Evolutionary conservation across 768 basidiomycete species (phyloP), one percentile per base, ranked within the genome.

Genomic region (Pleurotus salmoneostramineus): DNA sequence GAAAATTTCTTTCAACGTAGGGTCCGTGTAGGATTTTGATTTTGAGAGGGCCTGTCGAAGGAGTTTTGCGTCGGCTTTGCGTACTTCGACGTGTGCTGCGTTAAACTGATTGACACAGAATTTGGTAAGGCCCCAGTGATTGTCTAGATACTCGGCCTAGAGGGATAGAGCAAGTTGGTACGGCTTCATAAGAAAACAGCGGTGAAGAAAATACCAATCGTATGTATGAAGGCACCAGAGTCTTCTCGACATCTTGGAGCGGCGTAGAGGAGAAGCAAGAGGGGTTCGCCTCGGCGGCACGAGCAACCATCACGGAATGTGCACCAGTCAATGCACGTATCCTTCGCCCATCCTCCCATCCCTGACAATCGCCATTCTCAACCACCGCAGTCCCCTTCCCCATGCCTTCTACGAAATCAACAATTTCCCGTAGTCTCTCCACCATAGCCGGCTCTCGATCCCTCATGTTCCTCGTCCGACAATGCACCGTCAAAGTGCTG

Each of bases 231-330:
- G 89, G 88, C 48, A 91, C 74, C 31, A 97, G 73, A 3, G 81
- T 85, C 55, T 73, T 71, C 60, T 90, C 88, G 1, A 94, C 72
- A 62, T 94, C 89, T 10, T 75, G 67, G 27, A 93, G 74, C 2
- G 90, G 89, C 0, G 68, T 81, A 14, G 81, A 72, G 2, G 84
- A 83, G 76, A 98, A 98, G 63, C 93, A 89, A 0, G 91, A 87
- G 0, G 94, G 93, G 70, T 98, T 99, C 4, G 88, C 73, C 71
- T 99, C 97, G 5, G 95, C 97, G 0, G 88, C 94, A 4, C 95
- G 88, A 17, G 97, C 97, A 42, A 99, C 89, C 97, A 99, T 99
- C 42, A 94, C 87, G 0, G 93, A 95, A 64, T 91, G 84, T 8
- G 93, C 93, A 3, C 94, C 91, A 33, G 95, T 98, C 31, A 85